Evolutionary conservation across 2,329 filamentous ascomycete species (phyloP).

Genomic region (Xylariaceae sp.): DNA sequence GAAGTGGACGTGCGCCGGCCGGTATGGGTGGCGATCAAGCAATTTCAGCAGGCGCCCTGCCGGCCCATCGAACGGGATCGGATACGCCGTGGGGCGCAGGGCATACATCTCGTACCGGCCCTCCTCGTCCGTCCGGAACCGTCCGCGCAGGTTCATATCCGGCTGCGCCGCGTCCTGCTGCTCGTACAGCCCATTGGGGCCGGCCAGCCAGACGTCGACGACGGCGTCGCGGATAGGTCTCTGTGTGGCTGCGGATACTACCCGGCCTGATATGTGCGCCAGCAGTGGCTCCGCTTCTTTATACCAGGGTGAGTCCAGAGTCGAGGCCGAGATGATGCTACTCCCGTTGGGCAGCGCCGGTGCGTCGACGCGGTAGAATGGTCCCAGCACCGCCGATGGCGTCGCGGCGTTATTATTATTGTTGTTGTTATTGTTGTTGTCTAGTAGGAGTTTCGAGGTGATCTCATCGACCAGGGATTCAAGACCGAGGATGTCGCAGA

Average conservation of each 20-base stretch:
- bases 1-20: slow-evolving; percentile 67
- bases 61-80: slow-evolving; percentile 59
- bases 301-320: slow-evolving; percentile 49
- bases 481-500: slow-evolving; percentile 73
- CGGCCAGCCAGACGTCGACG: slow-evolving; percentile 82
- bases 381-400: slow-evolving; percentile 80
- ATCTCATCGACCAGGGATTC: slow-evolving; percentile 85
- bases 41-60: slow-evolving; percentile 58
- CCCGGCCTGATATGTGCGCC: slow-evolving; percentile 60
- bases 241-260: slow-evolving; percentile 65
- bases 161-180: slow-evolving; percentile 75
- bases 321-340: slow-evolving; percentile 63
- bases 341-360: slow-evolving; percentile 73
- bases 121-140: slow-evolving; percentile 70
- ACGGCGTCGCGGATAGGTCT: slow-evolving; percentile 69
- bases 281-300: slow-evolving; percentile 47
- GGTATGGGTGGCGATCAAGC: slow-evolving; percentile 62
- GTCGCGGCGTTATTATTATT: too few species aligned
- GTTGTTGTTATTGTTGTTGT: too few species aligned
- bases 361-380: slow-evolving; percentile 80
- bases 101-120: slow-evolving; percentile 70
- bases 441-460: slow-evolving; percentile 62
- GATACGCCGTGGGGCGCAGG: slow-evolving; percentile 64
- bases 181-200: slow-evolving; percentile 74
- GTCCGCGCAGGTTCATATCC: slow-evolving; percentile 77